A percentile compares a stretch with the other conserved stretches of the same genome.
Conservation (phyloP, 352 stramenopile genomes). For the Pythium plurisporium region DNA sequence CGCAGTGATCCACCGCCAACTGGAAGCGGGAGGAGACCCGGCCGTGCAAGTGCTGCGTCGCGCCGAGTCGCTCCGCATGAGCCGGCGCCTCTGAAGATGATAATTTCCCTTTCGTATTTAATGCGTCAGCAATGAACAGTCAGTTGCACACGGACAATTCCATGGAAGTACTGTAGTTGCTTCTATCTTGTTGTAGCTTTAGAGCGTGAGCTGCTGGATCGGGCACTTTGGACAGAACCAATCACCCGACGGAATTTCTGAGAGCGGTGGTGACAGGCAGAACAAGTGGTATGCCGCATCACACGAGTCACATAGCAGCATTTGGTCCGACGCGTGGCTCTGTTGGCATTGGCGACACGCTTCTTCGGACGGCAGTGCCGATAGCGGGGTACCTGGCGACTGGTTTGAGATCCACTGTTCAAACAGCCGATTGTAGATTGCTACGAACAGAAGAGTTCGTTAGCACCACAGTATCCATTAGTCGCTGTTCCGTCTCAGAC, state of each 20-base stretch:
- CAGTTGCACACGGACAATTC: too few relatives aligned
- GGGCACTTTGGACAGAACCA: slow-evolving; percentile 81
- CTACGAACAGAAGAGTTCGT: slow-evolving; percentile 25
- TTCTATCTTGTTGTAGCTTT: background rate
- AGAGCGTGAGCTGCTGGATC: slow-evolving; percentile 15
- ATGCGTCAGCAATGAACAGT: background rate
- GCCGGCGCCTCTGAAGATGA: slow-evolving; percentile 10
- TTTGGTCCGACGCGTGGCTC: slow-evolving; percentile 63
- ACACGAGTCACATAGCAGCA: slow-evolving; percentile 83
- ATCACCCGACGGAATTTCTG: slow-evolving; percentile 58
- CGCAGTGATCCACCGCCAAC: slow-evolving; percentile 52
- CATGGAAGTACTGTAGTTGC: too few relatives aligned
- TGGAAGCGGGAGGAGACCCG: slow-evolving; percentile 11
- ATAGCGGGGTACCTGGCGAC: slow-evolving; percentile 42
- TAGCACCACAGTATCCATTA: background rate
- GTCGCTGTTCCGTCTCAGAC: background rate
- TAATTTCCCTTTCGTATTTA: slow-evolving; percentile 6
- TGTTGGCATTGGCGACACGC: slow-evolving; percentile 61
- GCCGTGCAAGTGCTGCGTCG: slow-evolving; percentile 5
- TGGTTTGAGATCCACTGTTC: slow-evolving; percentile 68
- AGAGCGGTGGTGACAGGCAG: slow-evolving; percentile 61
- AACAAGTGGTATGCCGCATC: slow-evolving; percentile 82
- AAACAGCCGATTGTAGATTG: slow-evolving; percentile 77
- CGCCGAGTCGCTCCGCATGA: slow-evolving; percentile 15
- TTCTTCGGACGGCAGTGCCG: slow-evolving; percentile 58